Percentiles rank a stretch among this genome's conserved stretches.
Evolutionary conservation across 148 eudicot species (phyloP).

Genomic region (Drosera capensis): DNA sequence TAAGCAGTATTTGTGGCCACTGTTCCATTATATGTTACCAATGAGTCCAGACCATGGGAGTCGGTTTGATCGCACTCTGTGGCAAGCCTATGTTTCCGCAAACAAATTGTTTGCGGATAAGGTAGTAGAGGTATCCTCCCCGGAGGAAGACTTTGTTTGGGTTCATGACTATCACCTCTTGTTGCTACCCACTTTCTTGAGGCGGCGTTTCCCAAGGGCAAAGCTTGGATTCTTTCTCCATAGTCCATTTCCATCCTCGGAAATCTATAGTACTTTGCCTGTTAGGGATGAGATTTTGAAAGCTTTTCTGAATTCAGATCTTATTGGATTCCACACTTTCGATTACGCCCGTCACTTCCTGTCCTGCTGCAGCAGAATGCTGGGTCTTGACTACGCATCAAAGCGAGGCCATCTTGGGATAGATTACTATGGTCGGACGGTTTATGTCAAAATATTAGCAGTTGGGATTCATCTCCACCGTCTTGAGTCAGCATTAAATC

Average conservation of each 20-base stretch:
- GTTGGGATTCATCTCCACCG: constrained; percentile 49
- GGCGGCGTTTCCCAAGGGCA: constrained; percentile 35
- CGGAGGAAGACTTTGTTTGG: constrained; percentile 60
- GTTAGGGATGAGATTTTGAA: constrained; percentile 49
- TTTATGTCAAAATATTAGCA: constrained; percentile 52
- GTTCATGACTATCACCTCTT: constrained; percentile 71
- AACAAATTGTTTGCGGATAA: constrained; percentile 61
- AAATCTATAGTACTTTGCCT: constrained; percentile 62
- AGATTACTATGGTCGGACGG: constrained; percentile 53
- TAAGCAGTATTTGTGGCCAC: constrained; percentile 71
- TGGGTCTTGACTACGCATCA: constrained; percentile 50
- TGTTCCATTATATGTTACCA: constrained; percentile 74
- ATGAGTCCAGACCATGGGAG: constrained; percentile 45
- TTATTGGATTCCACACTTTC: constrained; percentile 65
- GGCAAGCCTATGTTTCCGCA: constrained; percentile 71
- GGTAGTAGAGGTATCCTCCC: constrained; percentile 37
- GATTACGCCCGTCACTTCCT: constrained; percentile 73
- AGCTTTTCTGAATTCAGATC: constrained; percentile 48
- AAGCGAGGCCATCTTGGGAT: constrained; percentile 56
- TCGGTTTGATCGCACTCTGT: constrained; percentile 39
- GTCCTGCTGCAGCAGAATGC: constrained; percentile 54
- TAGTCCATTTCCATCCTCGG: constrained; percentile 67
- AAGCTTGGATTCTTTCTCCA: constrained; percentile 63
- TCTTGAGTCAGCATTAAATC: constrained; percentile 37
- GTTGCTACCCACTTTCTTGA: constrained; percentile 53